Percentiles rank a stretch among this genome's conserved stretches.
Evolutionary conservation across 306 rosid species (phyloP).

Genomic region (Medicago ruthenica): DNA sequence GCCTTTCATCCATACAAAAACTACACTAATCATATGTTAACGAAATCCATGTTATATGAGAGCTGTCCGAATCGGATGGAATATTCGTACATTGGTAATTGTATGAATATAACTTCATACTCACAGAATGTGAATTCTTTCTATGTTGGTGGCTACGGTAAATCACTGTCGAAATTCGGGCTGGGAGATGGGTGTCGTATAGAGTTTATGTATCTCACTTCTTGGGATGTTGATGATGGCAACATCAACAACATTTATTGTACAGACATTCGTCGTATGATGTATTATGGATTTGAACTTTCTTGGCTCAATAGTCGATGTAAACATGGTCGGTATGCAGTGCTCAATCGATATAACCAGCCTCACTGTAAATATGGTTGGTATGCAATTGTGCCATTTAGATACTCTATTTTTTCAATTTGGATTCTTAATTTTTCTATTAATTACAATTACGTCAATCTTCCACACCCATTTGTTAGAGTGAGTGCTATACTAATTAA

Average conservation of each 20-base stretch:
- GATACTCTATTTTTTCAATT: too few relatives aligned
- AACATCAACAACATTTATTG: background rate
- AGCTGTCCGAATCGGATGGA: background rate
- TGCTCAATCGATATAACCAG: background rate
- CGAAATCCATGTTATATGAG: background rate
- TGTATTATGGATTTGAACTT: slow-evolving; percentile 18
- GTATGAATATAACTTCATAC: background rate
- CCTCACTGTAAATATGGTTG: too few relatives aligned
- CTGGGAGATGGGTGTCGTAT: background rate
- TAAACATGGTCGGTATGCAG: background rate
- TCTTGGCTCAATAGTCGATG: background rate
- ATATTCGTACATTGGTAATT: background rate
- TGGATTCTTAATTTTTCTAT: too few relatives aligned
- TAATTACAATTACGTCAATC: too few relatives aligned
- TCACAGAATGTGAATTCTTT: background rate
- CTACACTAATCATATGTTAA: background rate
- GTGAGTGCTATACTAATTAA: too few relatives aligned
- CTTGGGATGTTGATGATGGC: background rate
- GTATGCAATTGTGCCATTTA: too few relatives aligned
- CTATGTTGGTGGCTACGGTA: background rate
- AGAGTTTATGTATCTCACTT: slow-evolving; percentile 1
- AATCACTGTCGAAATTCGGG: background rate
- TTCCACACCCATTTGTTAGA: too few relatives aligned
- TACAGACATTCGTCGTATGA: background rate
- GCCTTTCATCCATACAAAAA: background rate